Evolutionary conservation across 139 green algal genomes (phyloP).

Genomic region (Picochlorum sp.): DNA sequence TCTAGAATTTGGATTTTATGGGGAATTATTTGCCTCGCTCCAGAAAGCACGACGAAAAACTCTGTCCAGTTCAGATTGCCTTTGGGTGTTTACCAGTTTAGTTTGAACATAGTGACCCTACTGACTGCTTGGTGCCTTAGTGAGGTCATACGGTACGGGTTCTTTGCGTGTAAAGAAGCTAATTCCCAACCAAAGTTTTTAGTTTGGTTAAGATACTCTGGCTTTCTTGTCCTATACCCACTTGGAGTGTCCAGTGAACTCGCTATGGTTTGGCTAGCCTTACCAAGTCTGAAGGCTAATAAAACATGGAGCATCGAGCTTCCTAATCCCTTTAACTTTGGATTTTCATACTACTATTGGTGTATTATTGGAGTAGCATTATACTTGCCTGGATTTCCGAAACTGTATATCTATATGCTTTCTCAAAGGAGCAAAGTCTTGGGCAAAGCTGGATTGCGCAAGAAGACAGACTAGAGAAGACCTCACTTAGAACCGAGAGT

Average conservation of each 20-base stretch:
- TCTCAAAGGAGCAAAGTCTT: conserved; percentile 68
- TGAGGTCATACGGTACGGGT: conserved; percentile 86
- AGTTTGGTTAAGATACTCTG: conserved; percentile 81
- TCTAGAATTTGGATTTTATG: conserved; percentile 76
- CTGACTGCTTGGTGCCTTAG: conserved; percentile 74
- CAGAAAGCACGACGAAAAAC: conserved; percentile 3
- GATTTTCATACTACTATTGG: conserved; percentile 60
- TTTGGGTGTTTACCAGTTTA: conserved; percentile 2
- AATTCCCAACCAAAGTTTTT: conserved; percentile 46
- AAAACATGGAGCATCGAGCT: conserved; percentile 31
- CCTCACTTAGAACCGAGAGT: too few species aligned
- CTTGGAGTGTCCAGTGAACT: conserved; percentile 76
- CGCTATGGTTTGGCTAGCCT: conserved; percentile 60
- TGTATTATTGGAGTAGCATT: conserved; percentile 29
- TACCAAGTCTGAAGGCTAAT: conserved; percentile 38
- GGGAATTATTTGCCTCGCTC: conserved; percentile 62
- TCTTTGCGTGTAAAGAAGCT: conserved; percentile 75
- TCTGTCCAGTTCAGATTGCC: conserved; percentile 9
- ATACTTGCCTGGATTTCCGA: conserved; percentile 62
- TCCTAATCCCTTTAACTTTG: conserved; percentile 76
- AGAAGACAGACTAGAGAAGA: too few species aligned
- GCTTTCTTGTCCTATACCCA: conserved; percentile 88
- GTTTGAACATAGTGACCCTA: conserved; percentile 58
- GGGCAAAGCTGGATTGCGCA: conserved; percentile 4
- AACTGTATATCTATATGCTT: conserved; percentile 83